Percentiles rank a stretch among this genome's conserved stretches.
These are phyloP conservation scores for Colletotrichum caudatum DNA, from an alignment of 2,329 filamentous ascomycete genomes.

Conservation along the genomic window DNA sequence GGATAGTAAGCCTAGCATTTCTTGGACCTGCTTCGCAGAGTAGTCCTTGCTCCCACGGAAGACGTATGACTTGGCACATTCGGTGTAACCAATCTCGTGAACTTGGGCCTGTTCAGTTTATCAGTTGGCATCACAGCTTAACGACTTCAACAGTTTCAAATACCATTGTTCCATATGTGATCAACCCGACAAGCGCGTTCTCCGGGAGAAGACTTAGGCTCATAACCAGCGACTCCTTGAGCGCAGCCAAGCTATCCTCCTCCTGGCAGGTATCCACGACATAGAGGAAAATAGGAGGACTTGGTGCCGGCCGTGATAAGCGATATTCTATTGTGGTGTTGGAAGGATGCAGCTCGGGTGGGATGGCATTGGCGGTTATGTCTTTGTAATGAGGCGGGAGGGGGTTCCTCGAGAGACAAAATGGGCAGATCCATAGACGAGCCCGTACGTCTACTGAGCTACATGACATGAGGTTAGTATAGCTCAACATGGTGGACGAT, in stretches of 20 bases:
- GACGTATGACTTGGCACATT: constrained; percentile 98
- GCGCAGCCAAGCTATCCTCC: constrained; percentile 83
- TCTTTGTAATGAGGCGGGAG: constrained; percentile 91
- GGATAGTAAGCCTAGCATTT: constrained; percentile 91
- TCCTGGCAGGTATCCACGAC: constrained; percentile 91
- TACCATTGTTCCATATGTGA: constrained; percentile 95
- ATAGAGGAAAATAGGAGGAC: constrained; percentile 87
- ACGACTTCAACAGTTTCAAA: constrained; percentile 41
- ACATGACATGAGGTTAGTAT: constrained; percentile 25
- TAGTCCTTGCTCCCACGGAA: constrained; percentile 99
- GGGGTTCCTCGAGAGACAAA: constrained; percentile 85
- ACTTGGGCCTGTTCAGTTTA: constrained; percentile 79
- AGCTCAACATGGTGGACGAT: not conserved
- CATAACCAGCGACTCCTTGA: constrained; percentile 90
- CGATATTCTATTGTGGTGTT: constrained; percentile 94
- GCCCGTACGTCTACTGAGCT: constrained; percentile 88
- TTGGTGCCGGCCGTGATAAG: constrained; percentile 83
- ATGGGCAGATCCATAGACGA: constrained; percentile 89
- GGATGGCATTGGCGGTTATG: constrained; percentile 85
- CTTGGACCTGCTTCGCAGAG: constrained; percentile 97
- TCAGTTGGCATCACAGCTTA: not conserved
- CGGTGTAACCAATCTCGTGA: constrained; percentile 96
- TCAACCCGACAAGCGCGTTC: constrained; percentile 83
- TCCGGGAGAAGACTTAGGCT: constrained; percentile 85
- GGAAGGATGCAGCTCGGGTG: constrained; percentile 82